phyloP scores from a whole-genome alignment of 768 basidiomycete species.

The Tulasnella sp. region DNA sequence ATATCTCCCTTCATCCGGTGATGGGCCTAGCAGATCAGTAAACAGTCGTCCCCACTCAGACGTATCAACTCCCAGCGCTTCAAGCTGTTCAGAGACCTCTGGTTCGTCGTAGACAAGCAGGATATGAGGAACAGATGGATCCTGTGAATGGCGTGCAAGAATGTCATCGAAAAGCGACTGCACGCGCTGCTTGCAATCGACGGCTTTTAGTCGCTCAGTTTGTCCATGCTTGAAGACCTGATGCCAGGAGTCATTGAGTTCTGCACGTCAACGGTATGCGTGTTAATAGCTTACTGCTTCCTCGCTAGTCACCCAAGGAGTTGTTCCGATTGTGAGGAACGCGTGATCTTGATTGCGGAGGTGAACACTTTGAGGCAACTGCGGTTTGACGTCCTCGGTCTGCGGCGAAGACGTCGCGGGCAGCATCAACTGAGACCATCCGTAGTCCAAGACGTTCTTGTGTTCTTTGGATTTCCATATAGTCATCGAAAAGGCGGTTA shows the following conservation, averaged over 20 bases:
- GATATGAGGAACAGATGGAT: slow-evolving; percentile 1
- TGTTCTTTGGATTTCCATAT: too few relatives aligned
- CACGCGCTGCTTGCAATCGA: background rate
- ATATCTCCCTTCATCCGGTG: background rate
- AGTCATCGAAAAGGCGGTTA: too few relatives aligned
- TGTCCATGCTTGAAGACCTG: background rate
- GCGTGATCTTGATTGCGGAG: background rate
- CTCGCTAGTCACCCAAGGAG: background rate
- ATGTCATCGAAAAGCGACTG: background rate
- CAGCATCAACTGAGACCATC: too few relatives aligned
- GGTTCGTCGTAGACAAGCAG: slow-evolving; percentile 9
- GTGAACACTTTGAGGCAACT: background rate
- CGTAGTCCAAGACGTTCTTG: too few relatives aligned
- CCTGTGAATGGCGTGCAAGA: background rate
- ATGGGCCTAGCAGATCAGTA: background rate
- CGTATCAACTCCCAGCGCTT: background rate
- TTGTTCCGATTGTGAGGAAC: background rate
- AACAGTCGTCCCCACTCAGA: background rate
- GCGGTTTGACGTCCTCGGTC: too few relatives aligned
- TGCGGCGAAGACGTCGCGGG: too few relatives aligned
- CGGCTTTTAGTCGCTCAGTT: background rate
- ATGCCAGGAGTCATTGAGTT: background rate
- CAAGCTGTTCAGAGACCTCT: background rate
- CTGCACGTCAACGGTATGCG: background rate
- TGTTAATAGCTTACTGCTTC: background rate